A percentile compares a stretch with the other conserved stretches of the same genome.
Evolutionary conservation across 208 protist species (phyloP).

Genomic region (Wallacemonas sp.): DNA sequence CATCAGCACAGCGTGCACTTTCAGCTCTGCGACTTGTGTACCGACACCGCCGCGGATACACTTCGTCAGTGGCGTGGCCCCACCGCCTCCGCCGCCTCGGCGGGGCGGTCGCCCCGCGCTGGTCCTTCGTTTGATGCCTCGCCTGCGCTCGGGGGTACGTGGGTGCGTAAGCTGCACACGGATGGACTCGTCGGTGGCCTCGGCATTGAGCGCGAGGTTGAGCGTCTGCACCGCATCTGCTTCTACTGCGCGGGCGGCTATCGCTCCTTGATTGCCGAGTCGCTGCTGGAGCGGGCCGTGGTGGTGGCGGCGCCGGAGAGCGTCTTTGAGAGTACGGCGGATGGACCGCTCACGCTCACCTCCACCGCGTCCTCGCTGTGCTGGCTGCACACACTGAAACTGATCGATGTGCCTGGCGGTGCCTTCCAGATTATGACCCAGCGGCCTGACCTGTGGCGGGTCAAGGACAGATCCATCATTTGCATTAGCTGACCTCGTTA

Average conservation of each 20-base stretch:
- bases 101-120: not conserved
- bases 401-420: conserved; percentile 64
- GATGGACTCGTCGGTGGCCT: conserved; percentile 30
- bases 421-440: conserved; percentile 85
- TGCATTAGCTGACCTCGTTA: conserved; percentile 91
- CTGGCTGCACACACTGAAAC: conserved; percentile 25
- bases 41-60: conserved; percentile 41
- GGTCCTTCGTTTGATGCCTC: conserved; percentile 25
- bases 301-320: conserved; percentile 28
- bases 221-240: conserved; percentile 40
- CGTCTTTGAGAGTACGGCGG: conserved; percentile 6
- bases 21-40: conserved; percentile 60
- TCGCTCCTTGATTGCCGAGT: conserved; percentile 75
- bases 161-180: conserved; percentile 40
- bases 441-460: conserved; percentile 73
- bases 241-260: conserved; percentile 83
- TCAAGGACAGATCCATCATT: conserved; percentile 84
- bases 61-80: conserved; percentile 1
- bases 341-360: not conserved
- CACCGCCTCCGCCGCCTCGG: not conserved
- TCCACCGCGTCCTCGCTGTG: conserved; percentile 3
- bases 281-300: conserved; percentile 64
- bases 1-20: conserved; percentile 70
- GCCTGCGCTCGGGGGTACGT: conserved; percentile 25
- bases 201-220: conserved; percentile 20